Conservation (phyloP, 176 grass and related monocot species). For the Musa troglodytarum region DNA sequence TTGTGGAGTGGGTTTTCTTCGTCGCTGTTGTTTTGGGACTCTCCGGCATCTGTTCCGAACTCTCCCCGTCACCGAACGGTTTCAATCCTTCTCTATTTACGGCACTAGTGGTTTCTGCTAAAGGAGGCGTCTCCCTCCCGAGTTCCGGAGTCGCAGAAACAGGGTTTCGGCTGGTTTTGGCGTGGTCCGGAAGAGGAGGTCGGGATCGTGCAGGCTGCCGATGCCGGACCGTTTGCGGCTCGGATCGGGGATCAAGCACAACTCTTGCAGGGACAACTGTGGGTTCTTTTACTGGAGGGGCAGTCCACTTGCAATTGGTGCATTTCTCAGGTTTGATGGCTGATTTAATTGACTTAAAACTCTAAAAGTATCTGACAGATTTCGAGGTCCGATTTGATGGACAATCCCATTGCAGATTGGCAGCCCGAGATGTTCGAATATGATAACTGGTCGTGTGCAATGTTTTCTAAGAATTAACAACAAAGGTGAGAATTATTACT, state of each 20-base stretch:
- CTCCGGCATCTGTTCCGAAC: background rate
- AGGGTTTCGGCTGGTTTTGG: conserved; percentile 5
- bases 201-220: conserved; percentile 9
- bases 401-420: conserved; percentile 41
- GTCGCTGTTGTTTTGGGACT: background rate
- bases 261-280: conserved; percentile 79
- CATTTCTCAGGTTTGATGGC: conserved; percentile 66
- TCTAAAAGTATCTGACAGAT: background rate
- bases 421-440: conserved; percentile 76
- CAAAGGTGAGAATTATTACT: background rate
- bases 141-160: conserved; percentile 3
- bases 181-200: conserved; percentile 20
- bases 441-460: conserved; percentile 80
- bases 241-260: conserved; percentile 46
- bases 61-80: background rate
- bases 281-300: conserved; percentile 86
- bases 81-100: background rate
- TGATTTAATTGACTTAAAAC: background rate
- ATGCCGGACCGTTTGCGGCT: conserved; percentile 35
- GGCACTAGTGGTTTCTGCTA: background rate
- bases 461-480: conserved; percentile 34
- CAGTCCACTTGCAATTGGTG: conserved; percentile 69
- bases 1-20: background rate
- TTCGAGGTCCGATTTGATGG: conserved; percentile 1
- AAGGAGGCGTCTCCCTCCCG: background rate